phyloP scores from a whole-genome alignment of 768 basidiomycete species.

The Cystobasidium onofrii region DNA sequence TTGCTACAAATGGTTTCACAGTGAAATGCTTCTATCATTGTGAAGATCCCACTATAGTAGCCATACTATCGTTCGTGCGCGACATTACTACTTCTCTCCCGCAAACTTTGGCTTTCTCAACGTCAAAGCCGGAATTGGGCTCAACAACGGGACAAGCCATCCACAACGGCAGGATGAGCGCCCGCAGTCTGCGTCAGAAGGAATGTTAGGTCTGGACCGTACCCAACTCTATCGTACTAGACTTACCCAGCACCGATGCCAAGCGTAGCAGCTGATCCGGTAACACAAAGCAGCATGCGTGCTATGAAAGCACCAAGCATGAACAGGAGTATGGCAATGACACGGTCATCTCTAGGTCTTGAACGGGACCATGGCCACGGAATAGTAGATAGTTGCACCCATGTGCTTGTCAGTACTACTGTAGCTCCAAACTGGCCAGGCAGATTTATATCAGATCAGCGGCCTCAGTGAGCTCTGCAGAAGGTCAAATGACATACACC shows the following conservation, averaged over 20 bases:
- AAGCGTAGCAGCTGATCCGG: slow-evolving; percentile 2
- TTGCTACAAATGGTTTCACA: not conserved
- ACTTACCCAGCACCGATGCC: slow-evolving; percentile 20
- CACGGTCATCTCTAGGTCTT: slow-evolving; percentile 5
- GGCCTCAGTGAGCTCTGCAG: not conserved
- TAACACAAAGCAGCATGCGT: not conserved
- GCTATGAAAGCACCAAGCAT: slow-evolving; percentile 4
- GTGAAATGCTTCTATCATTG: not conserved
- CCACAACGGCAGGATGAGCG: not conserved
- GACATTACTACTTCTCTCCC: not conserved
- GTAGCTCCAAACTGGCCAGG: not conserved
- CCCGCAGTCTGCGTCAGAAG: not conserved
- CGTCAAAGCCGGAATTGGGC: not conserved
- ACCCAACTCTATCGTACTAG: not conserved
- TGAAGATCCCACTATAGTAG: not conserved
- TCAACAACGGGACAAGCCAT: not conserved
- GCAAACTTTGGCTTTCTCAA: not conserved
- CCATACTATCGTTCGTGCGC: not conserved
- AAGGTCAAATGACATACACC: not conserved
- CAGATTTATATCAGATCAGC: not conserved
- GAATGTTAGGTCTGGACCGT: not conserved
- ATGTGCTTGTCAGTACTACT: slow-evolving; percentile 14
- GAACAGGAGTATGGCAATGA: slow-evolving; percentile 3
- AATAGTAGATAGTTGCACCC: not conserved
- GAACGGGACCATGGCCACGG: slow-evolving; percentile 4